Conservation (phyloP, 2,329 filamentous ascomycete species). For the Arthrobotrys iridis region DNA sequence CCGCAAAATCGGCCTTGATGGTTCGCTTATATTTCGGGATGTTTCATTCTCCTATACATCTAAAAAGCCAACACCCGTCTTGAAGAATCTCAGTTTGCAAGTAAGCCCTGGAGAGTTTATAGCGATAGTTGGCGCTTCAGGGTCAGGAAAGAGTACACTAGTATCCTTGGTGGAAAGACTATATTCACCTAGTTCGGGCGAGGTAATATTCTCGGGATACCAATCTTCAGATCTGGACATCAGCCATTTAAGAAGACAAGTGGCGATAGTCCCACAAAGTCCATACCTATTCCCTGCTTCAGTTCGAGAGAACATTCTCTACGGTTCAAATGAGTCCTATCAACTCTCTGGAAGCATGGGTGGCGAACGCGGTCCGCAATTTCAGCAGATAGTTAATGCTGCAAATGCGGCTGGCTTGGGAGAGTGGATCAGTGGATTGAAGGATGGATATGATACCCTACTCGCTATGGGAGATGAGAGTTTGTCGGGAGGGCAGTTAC, state of each 20-base stretch:
- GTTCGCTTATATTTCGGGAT: slow-evolving; percentile 70
- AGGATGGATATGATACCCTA: slow-evolving; percentile 74
- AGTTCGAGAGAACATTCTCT: slow-evolving; percentile 82
- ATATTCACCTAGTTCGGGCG: slow-evolving; percentile 65
- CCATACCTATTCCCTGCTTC: slow-evolving; percentile 81
- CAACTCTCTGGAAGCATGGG: slow-evolving; percentile 67
- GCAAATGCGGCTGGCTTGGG: slow-evolving; percentile 56
- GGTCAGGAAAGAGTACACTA: slow-evolving; percentile 91
- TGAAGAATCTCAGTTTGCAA: slow-evolving; percentile 73
- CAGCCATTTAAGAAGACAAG: slow-evolving; percentile 68
- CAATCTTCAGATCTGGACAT: slow-evolving; percentile 71
- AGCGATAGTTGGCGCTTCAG: slow-evolving; percentile 83
- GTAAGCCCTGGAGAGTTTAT: slow-evolving; percentile 73
- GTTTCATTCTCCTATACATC: slow-evolving; percentile 78
- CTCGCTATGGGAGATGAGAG: slow-evolving; percentile 79
- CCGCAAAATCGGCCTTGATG: slow-evolving; percentile 57
- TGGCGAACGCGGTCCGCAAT: slow-evolving; percentile 66
- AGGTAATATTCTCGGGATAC: slow-evolving; percentile 70
- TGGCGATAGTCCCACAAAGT: slow-evolving; percentile 75
- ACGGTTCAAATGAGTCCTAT: slow-evolving; percentile 66
- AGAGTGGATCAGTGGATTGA: slow-evolving; percentile 67
- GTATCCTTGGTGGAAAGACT: slow-evolving; percentile 78
- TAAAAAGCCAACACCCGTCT: slow-evolving; percentile 66
- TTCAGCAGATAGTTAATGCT: slow-evolving; percentile 62
- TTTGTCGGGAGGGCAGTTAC: slow-evolving; percentile 83